These are phyloP conservation scores for Sphaerulina populicola DNA, from an alignment of 2,329 filamentous ascomycete species.

Conservation along the genomic window DNA sequence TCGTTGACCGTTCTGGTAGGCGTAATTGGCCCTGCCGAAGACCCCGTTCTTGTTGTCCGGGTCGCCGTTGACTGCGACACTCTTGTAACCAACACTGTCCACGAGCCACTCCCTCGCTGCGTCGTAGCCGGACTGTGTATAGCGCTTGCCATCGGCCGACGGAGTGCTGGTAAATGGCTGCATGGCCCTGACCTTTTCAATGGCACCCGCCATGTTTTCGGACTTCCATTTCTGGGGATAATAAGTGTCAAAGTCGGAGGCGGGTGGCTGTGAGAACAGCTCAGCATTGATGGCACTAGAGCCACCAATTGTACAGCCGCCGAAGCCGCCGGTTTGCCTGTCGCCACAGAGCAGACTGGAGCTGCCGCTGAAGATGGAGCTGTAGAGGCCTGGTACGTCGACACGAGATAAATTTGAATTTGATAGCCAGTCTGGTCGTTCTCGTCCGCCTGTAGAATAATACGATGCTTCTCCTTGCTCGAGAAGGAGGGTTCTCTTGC, in stretches of 20 bases:
- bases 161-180: constrained; percentile 52
- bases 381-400: constrained; percentile 48
- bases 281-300: constrained; percentile 56
- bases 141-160: constrained; percentile 49
- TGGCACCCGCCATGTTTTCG: constrained; percentile 42
- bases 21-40: constrained; percentile 34
- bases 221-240: constrained; percentile 49
- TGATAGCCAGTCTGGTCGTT: constrained; percentile 43
- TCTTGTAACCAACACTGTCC: constrained; percentile 40
- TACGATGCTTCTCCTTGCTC: constrained; percentile 44
- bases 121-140: constrained; percentile 45
- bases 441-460: constrained; percentile 33
- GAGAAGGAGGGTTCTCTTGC: constrained; percentile 46
- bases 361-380: constrained; percentile 42
- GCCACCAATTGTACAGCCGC: constrained; percentile 49
- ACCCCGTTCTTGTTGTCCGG: constrained; percentile 48
- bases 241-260: constrained; percentile 51
- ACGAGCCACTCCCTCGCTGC: constrained; percentile 45
- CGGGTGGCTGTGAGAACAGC: constrained; percentile 51
- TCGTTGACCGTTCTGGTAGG: constrained; percentile 40
- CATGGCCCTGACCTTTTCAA: constrained; percentile 38
- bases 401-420: constrained; percentile 45
- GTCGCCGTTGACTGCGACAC: constrained; percentile 43
- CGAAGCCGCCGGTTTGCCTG: constrained; percentile 30
- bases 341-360: constrained; percentile 38